These are phyloP conservation scores for Tricholoma matsutake DNA, from an alignment of 768 basidiomycete genomes.

Conservation along the genomic window DNA sequence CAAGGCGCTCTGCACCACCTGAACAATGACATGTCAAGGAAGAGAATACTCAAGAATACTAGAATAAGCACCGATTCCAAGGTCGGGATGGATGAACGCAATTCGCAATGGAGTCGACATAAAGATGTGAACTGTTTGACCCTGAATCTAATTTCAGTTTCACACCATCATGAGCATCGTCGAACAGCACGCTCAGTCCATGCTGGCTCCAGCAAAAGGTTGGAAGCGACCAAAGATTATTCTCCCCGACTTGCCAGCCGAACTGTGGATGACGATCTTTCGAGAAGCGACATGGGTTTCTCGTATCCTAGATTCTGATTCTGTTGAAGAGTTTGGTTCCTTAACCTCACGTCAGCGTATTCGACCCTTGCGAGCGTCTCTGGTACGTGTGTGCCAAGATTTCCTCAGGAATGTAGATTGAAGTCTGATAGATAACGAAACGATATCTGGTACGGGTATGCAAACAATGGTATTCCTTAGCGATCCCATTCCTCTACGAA, in stretches of 20 bases:
- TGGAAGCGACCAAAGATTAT: background rate
- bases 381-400: conserved; percentile 17
- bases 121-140: background rate
- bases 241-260: conserved; percentile 23
- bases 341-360: conserved; percentile 11
- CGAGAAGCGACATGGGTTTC: conserved; percentile 25
- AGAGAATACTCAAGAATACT: conserved; percentile 7
- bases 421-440: conserved; percentile 20
- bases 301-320: conserved; percentile 16
- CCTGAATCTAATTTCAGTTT: background rate
- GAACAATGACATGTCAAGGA: conserved; percentile 11
- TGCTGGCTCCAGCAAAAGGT: background rate
- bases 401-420: background rate
- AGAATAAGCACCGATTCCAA: conserved; percentile 75
- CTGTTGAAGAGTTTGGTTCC: conserved; percentile 9
- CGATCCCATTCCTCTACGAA: conserved; percentile 24
- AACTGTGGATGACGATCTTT: conserved; percentile 26
- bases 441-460: conserved; percentile 23
- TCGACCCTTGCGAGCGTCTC: conserved; percentile 13
- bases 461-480: conserved; percentile 22
- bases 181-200: background rate
- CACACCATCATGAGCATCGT: background rate
- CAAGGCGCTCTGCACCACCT: conserved; percentile 92
- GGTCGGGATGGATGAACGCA: conserved; percentile 91
- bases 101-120: conserved; percentile 39